A percentile compares a stretch with the other conserved stretches of the same genome.
Conservation (phyloP, 73 alveolate species). For the Symbiodinium natans region DNA sequence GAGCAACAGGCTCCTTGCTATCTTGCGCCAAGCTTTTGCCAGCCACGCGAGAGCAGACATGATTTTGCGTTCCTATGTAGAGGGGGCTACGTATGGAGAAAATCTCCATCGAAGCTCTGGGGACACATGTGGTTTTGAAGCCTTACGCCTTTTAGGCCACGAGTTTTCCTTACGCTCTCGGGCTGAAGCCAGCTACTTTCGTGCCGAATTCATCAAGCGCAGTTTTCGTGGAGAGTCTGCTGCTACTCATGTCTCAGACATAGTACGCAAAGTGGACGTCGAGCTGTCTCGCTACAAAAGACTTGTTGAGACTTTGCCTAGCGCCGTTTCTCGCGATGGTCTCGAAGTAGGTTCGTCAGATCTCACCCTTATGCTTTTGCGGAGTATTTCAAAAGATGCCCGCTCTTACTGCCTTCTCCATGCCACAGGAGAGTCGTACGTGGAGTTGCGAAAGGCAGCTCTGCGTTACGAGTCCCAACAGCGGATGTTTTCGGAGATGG, state of each 20-base stretch:
- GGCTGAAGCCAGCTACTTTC: not conserved
- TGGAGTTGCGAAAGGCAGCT: not conserved
- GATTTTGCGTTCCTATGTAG: not conserved
- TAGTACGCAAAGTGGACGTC: constrained; percentile 1
- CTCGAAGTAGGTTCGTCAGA: not conserved
- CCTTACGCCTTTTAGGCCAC: not conserved
- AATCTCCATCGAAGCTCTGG: not conserved
- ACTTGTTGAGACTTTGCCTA: not conserved
- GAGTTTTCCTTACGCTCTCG: not conserved
- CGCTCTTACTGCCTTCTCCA: not conserved
- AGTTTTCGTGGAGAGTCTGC: not conserved
- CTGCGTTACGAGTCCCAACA: not conserved
- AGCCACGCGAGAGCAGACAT: not conserved
- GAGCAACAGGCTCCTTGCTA: not conserved
- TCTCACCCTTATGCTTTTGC: not conserved
- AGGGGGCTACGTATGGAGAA: not conserved
- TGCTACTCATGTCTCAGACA: constrained; percentile 26
- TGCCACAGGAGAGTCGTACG: not conserved
- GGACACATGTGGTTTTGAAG: constrained; percentile 8
- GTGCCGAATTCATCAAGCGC: not conserved
- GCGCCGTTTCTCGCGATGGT: not conserved
- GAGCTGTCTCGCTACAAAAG: not conserved
- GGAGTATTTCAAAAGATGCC: not conserved
- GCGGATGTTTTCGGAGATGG: not conserved
- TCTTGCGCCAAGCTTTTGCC: not conserved